Evolutionary conservation across 164 flowering plant species (phyloP).

Genomic region (Aristolochia contorta): DNA sequence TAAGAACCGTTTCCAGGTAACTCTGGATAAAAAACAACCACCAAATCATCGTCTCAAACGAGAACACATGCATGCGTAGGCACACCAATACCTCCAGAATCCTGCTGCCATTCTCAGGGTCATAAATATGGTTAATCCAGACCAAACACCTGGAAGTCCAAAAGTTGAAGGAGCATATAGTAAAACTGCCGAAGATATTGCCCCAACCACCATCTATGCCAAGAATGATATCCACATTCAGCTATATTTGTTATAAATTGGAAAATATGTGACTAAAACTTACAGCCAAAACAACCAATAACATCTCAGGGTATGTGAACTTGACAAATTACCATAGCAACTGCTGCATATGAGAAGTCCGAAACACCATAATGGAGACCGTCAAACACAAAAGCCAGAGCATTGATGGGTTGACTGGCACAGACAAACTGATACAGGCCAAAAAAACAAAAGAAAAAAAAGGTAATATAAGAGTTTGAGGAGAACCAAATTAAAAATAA

Average conservation of each 20-base stretch:
- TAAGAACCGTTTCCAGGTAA: no score
- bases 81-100: slow-evolving; percentile 44
- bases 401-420: slow-evolving; percentile 84
- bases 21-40: no score
- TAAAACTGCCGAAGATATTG: slow-evolving; percentile 64
- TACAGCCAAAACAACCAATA: no score
- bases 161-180: slow-evolving; percentile 46
- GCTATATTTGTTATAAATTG: no score
- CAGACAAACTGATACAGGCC: slow-evolving; percentile 68
- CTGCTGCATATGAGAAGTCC: slow-evolving; percentile 79
- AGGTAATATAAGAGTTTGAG: neutral
- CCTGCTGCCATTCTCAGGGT: slow-evolving; percentile 70
- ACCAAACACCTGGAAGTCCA: slow-evolving; percentile 90
- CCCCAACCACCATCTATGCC: slow-evolving; percentile 60
- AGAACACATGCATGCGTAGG: no score
- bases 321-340: slow-evolving; percentile 50
- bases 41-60: no score
- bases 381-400: slow-evolving; percentile 81
- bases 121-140: slow-evolving; percentile 82
- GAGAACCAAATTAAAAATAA: neutral
- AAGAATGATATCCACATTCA: neutral
- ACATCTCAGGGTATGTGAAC: neutral
- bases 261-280: no score
- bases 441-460: neutral
- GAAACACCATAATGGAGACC: slow-evolving; percentile 94